Evolutionary conservation across 129 eudicot genomes (phyloP), one percentile per base, ranked within the genome.

Genomic region (Chrysanthemum lavandulifolium): DNA sequence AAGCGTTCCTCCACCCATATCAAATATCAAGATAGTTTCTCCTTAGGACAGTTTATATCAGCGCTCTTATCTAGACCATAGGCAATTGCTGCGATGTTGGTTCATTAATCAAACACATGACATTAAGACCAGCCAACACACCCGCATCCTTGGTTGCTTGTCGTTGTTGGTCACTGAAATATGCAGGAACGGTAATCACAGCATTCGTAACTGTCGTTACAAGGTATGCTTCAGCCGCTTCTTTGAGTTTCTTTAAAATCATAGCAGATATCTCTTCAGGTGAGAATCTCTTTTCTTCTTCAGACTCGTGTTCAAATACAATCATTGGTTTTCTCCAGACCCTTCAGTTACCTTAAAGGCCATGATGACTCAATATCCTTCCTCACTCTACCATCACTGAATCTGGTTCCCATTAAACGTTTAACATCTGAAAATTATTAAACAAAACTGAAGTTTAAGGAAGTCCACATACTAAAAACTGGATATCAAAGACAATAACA

Each of bases 101-200:
- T 5, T 59, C 40, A 0, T 10, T 59, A 21, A 59, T 21, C 33
- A 59, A 51, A 2, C 61, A 51, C 78, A 31, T 25, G 19, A 61
- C 61, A 61, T 61, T 61, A 10, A 73, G 78, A 0, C 78, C 78
- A 0, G 47, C 71, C 64, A 74, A 4, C 2, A 0, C 3, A 12
- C 72, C 72, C 6, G 72, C 78, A 74, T 51, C 78, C 72, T 19
- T 65, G 11, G 78, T 64, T 13, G 78, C 64, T 13, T 52, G 71
- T 5, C 78, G 65, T 63, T 74, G 78, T 4, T 36, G 13, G 40
- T 74, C 65, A 51, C 21, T 74, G 19, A 74, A 74, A 65, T 74
- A 65, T 2, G 78, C 65, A 12, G 78, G 78, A 48, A 74, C 72
- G 0, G 72, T 74, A 5, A 74, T 74, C 14, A 65, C 72, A 0